phyloP scores from a whole-genome alignment of 441 rosid genomes.

The Pelargonium citronellum region DNA sequence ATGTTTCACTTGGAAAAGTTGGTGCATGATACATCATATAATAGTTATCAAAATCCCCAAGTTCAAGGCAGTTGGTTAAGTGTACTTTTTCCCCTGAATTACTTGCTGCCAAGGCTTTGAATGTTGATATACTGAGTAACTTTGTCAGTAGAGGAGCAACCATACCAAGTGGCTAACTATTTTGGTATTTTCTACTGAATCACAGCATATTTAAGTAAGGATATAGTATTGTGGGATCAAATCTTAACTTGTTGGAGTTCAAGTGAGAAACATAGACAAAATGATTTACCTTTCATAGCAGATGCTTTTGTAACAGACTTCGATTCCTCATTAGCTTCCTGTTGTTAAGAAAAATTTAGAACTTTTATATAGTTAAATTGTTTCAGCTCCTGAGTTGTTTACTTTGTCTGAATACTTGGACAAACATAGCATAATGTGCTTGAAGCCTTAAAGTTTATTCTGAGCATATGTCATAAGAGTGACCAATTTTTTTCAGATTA shows the following conservation, averaged over 20 bases:
- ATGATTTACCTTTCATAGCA: constrained; percentile 69
- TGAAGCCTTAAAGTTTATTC: no score
- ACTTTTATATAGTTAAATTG: constrained; percentile 1
- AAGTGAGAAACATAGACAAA: background rate
- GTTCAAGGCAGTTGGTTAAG: background rate
- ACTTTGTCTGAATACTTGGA: no score
- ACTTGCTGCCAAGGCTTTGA: background rate
- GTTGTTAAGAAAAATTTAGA: constrained; percentile 28
- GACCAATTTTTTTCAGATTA: no score
- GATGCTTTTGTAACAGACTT: constrained; percentile 90
- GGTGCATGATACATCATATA: background rate
- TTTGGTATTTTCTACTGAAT: no score
- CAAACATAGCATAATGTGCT: no score
- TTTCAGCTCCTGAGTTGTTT: background rate
- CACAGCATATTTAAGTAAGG: no score
- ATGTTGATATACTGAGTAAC: no score
- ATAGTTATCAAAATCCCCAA: constrained; percentile 10
- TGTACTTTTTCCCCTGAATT: background rate
- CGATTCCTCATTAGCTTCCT: constrained; percentile 94
- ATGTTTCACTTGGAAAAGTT: background rate
- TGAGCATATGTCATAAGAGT: no score
- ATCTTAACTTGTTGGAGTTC: no score
- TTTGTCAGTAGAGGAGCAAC: no score
- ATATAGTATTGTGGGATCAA: no score
- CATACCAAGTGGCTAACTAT: no score